phyloP scores from a whole-genome alignment of 2,329 filamentous ascomycete genomes.

The Emmonsiellopsis sp. region DNA sequence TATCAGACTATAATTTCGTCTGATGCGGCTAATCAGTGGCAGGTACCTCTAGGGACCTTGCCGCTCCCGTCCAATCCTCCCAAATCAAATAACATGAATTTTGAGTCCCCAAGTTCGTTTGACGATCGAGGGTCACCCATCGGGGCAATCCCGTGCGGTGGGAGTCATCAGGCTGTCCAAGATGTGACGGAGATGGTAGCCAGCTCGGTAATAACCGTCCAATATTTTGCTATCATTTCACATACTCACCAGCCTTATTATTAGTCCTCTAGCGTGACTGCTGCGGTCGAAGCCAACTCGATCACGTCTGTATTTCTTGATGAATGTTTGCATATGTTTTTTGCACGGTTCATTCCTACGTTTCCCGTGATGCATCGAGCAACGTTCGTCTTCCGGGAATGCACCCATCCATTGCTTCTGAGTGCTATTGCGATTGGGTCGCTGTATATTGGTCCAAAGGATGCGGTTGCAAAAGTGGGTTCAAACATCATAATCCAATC shows the following conservation, averaged over 20 bases:
- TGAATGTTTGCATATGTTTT: conserved; percentile 41
- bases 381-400: conserved; percentile 38
- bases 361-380: conserved; percentile 38
- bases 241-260: background rate
- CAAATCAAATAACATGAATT: conserved; percentile 21
- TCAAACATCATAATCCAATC: background rate
- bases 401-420: conserved; percentile 34
- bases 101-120: conserved; percentile 29
- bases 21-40: conserved; percentile 32
- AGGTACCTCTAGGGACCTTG: conserved; percentile 34
- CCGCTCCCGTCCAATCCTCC: conserved; percentile 28
- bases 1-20: conserved; percentile 38
- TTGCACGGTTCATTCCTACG: conserved; percentile 37
- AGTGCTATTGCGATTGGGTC: conserved; percentile 41
- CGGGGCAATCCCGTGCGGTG: conserved; percentile 31
- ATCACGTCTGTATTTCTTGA: conserved; percentile 40
- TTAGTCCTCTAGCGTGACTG: conserved; percentile 36
- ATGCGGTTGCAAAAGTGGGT: conserved; percentile 30
- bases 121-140: conserved; percentile 29
- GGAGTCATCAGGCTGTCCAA: conserved; percentile 35
- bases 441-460: conserved; percentile 36
- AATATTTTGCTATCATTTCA: background rate
- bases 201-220: conserved; percentile 26
- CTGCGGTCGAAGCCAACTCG: conserved; percentile 35
- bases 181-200: conserved; percentile 39